A percentile compares a stretch with the other conserved stretches of the same genome.
Evolutionary conservation across 306 rosid genomes (phyloP).

Genomic region (Vigna radiata): DNA sequence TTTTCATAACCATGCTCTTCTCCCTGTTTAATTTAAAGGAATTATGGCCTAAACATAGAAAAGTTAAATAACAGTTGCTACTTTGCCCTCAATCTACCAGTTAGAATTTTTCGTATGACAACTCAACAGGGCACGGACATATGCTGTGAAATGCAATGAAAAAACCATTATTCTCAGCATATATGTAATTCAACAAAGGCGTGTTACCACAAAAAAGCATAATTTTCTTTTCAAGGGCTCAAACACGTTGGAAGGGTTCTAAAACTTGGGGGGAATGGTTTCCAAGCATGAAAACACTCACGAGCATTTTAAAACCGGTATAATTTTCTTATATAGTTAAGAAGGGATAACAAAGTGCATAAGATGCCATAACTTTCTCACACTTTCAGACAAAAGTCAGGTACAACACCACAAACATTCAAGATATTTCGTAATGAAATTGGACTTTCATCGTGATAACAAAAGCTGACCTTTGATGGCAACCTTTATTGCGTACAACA

Average conservation of each 20-base stretch:
- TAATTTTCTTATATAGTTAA: conserved; percentile 4
- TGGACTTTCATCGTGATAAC: no score
- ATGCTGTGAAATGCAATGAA: conserved; percentile 25
- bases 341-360: conserved; percentile 16
- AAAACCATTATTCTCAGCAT: conserved; percentile 18
- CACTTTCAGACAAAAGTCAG: neutral
- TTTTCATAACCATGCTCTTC: conserved; percentile 82
- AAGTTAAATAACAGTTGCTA: conserved; percentile 15
- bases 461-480: neutral
- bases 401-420: neutral
- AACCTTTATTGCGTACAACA: neutral
- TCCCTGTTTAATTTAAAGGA: conserved; percentile 57
- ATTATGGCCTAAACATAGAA: conserved; percentile 31
- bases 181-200: conserved; percentile 7
- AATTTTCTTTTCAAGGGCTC: neutral
- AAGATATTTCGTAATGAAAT: neutral
- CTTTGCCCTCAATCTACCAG: neutral
- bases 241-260: conserved; percentile 12
- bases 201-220: conserved; percentile 10
- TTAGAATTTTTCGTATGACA: conserved; percentile 3
- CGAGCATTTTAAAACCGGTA: conserved; percentile 4
- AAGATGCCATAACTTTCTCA: conserved; percentile 13
- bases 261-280: conserved; percentile 3
- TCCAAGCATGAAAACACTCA: neutral
- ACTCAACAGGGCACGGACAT: conserved; percentile 3